These are phyloP conservation scores for Fusarium drepaniforme DNA, from an alignment of 2,329 filamentous ascomycete species.

Conservation along the genomic window DNA sequence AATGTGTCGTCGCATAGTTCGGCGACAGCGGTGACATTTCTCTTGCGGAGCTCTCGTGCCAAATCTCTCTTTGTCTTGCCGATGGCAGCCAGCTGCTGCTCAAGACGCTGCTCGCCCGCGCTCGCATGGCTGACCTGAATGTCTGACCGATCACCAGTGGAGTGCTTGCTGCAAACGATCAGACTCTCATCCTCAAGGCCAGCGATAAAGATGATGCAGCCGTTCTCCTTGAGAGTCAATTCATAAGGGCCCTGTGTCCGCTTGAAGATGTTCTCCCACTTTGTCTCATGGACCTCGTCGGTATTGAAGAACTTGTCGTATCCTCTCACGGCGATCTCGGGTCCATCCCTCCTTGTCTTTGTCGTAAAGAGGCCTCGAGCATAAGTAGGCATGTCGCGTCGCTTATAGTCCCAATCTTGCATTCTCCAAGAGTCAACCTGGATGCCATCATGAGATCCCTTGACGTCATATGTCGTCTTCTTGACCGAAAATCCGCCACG, in stretches of 20 bases:
- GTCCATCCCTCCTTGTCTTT: constrained; percentile 69
- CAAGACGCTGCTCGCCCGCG: constrained; percentile 85
- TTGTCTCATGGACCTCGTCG: constrained; percentile 82
- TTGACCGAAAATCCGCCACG: constrained; percentile 78
- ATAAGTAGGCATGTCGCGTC: constrained; percentile 85
- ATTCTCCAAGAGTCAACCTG: constrained; percentile 92
- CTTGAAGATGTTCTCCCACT: constrained; percentile 82
- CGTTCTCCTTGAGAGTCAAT: constrained; percentile 96
- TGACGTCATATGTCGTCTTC: constrained; percentile 81
- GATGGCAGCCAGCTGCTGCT: constrained; percentile 80
- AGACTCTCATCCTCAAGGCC: constrained; percentile 90
- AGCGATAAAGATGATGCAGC: constrained; percentile 98
- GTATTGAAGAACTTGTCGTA: constrained; percentile 99
- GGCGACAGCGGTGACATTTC: constrained; percentile 94
- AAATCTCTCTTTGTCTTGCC: constrained; percentile 85
- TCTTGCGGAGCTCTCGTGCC: constrained; percentile 77
- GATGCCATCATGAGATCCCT: constrained; percentile 71
- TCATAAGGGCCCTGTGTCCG: constrained; percentile 92
- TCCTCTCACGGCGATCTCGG: constrained; percentile 87
- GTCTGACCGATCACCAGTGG: constrained; percentile 84
- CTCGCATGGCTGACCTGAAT: constrained; percentile 82
- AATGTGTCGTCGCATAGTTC: constrained; percentile 97
- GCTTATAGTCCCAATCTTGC: constrained; percentile 97
- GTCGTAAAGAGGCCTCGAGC: constrained; percentile 96
- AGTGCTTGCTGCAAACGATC: constrained; percentile 99